These are phyloP conservation scores for Babesia gibsoni DNA, from an alignment of 169 alveolate genomes.

Conservation along the genomic window DNA sequence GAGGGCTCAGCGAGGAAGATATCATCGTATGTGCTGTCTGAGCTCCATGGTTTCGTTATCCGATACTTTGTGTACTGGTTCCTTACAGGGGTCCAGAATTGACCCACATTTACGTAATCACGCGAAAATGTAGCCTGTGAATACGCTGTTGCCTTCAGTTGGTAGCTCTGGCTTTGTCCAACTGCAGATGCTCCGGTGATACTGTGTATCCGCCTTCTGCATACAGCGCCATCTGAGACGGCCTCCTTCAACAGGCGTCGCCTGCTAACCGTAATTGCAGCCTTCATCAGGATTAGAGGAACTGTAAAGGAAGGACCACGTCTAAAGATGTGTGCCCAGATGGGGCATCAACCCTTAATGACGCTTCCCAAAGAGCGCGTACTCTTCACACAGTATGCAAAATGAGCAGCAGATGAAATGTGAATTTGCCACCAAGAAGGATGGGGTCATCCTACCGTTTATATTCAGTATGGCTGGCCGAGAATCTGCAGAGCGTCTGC, in stretches of 20 bases:
- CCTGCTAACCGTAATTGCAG: slow-evolving; percentile 2
- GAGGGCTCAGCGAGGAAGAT: slow-evolving; percentile 80
- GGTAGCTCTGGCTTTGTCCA: too few species aligned
- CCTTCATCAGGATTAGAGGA: slow-evolving; percentile 6
- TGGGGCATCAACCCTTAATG: too few species aligned
- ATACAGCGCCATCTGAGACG: not conserved
- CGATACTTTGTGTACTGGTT: slow-evolving; percentile 82
- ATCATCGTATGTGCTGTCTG: slow-evolving; percentile 81
- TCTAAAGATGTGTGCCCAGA: slow-evolving; percentile 19
- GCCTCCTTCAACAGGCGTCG: not conserved
- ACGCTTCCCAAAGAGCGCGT: too few species aligned
- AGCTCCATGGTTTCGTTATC: slow-evolving; percentile 79
- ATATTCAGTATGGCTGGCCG: slow-evolving; percentile 18
- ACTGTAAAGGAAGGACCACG: not conserved
- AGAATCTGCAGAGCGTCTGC: slow-evolving; percentile 4
- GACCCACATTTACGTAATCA: slow-evolving; percentile 39
- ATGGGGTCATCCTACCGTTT: slow-evolving; percentile 17
- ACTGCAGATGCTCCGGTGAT: not conserved
- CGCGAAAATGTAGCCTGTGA: slow-evolving; percentile 10
- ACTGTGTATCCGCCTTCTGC: not conserved
- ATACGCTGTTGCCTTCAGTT: not conserved
- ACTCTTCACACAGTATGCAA: slow-evolving; percentile 14
- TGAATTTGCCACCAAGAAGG: not conserved
- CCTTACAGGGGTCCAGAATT: slow-evolving; percentile 56
- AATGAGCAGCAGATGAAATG: not conserved